phyloP scores from a whole-genome alignment of 2,329 filamentous ascomycete species.

The Colletotrichum caudatum region DNA sequence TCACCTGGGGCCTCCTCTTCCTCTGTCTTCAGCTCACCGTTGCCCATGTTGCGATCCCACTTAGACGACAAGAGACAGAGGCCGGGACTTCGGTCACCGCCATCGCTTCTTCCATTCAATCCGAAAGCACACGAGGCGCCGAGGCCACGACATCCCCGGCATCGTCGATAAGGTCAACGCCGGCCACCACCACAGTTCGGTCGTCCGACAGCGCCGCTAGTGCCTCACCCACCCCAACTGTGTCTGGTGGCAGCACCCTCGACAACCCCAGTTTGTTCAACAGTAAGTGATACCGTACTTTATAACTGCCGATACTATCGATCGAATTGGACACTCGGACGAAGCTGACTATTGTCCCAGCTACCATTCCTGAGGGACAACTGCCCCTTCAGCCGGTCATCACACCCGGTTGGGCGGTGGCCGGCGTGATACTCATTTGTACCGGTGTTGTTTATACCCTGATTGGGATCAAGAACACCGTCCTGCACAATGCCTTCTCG shows the following conservation, averaged over 20 bases:
- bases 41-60: conserved; percentile 50
- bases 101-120: conserved; percentile 37
- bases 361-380: conserved; percentile 60
- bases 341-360: conserved; percentile 48
- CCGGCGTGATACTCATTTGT: conserved; percentile 80
- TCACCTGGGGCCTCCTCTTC: conserved; percentile 55
- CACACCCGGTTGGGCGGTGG: conserved; percentile 84
- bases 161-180: conserved; percentile 16
- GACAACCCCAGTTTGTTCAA: conserved; percentile 51
- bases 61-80: conserved; percentile 54
- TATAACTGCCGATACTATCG: too few species aligned
- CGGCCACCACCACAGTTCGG: conserved; percentile 12
- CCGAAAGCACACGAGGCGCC: conserved; percentile 20
- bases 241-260: conserved; percentile 41
- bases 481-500: conserved; percentile 85
- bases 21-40: conserved; percentile 53
- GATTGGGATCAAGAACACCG: conserved; percentile 85
- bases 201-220: conserved; percentile 14
- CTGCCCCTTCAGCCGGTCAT: conserved; percentile 80
- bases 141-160: conserved; percentile 4
- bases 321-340: not conserved
- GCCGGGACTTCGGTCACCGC: conserved; percentile 43
- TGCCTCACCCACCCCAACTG: conserved; percentile 29
- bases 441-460: conserved; percentile 79
- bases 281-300: conserved; percentile 45